Evolutionary conservation across 2,329 filamentous ascomycete species (phyloP).

Genomic region (Parastagonospora nodorum): DNA sequence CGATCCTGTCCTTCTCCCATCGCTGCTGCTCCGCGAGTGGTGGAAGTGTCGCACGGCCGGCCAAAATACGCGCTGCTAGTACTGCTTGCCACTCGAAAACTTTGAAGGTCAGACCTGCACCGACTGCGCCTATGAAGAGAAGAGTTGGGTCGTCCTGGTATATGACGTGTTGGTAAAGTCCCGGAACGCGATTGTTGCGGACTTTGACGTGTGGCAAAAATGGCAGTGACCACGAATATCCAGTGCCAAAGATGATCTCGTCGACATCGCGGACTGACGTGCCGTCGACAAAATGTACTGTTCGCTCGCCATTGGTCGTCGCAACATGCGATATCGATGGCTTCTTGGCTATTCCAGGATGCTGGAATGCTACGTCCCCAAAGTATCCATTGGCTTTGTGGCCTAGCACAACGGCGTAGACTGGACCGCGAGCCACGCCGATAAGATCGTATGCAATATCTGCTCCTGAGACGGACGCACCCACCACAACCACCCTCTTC

Average conservation of each 20-base stretch:
- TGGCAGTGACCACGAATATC: constrained; percentile 67
- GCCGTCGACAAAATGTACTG: constrained; percentile 63
- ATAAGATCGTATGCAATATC: constrained; percentile 64
- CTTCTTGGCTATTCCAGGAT: constrained; percentile 57
- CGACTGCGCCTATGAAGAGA: constrained; percentile 63
- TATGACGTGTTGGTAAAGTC: constrained; percentile 64
- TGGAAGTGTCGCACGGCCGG: constrained; percentile 60
- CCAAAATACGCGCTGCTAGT: constrained; percentile 62
- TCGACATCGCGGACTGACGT: constrained; percentile 60
- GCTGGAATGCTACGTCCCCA: constrained; percentile 63
- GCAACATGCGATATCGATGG: constrained; percentile 57
- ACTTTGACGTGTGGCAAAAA: constrained; percentile 56
- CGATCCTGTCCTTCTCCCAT: constrained; percentile 65
- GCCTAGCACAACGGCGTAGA: constrained; percentile 61
- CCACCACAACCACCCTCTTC: constrained; percentile 64
- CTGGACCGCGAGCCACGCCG: constrained; percentile 52
- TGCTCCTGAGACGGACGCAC: constrained; percentile 67
- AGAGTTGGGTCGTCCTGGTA: constrained; percentile 60
- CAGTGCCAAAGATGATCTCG: constrained; percentile 69
- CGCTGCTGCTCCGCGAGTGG: constrained; percentile 53
- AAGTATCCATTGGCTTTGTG: constrained; percentile 61
- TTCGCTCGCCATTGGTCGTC: constrained; percentile 40
- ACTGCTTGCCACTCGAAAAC: constrained; percentile 73
- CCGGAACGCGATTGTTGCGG: constrained; percentile 61
- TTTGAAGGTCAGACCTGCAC: constrained; percentile 63